These are phyloP conservation scores for Nicotiana rustica DNA, from an alignment of 305 asterid genomes.

Conservation along the genomic window DNA sequence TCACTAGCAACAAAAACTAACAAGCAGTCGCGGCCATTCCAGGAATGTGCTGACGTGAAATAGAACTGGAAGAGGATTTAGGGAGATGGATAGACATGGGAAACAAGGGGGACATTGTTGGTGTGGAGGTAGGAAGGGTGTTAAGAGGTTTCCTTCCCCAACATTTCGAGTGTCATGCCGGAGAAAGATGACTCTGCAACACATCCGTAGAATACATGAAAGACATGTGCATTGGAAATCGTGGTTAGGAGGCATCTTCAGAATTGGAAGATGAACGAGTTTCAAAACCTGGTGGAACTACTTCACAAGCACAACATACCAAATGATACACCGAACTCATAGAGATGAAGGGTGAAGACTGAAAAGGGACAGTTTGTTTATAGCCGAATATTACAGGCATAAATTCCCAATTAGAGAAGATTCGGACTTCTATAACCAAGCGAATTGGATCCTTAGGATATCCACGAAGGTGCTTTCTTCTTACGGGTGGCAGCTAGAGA, in stretches of 20 bases:
- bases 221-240: background rate
- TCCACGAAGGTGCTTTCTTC: background rate
- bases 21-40: background rate
- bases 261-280: background rate
- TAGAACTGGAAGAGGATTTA: conserved; percentile 8
- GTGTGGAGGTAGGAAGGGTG: background rate
- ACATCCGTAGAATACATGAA: background rate
- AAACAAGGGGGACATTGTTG: background rate
- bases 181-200: background rate
- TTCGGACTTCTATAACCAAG: background rate
- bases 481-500: background rate
- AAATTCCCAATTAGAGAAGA: background rate
- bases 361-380: background rate
- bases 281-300: conserved; percentile 15
- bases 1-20: background rate
- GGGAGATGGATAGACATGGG: background rate
- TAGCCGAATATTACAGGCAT: background rate
- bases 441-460: background rate
- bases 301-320: background rate
- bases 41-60: background rate
- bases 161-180: background rate
- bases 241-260: background rate
- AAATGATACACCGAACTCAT: background rate
- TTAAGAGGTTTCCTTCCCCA: background rate
- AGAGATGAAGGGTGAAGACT: background rate